Percentiles rank a stretch among this genome's conserved stretches.
phyloP scores from a whole-genome alignment of 2,329 filamentous ascomycete genomes.

The Fragosphaeria purpurea region DNA sequence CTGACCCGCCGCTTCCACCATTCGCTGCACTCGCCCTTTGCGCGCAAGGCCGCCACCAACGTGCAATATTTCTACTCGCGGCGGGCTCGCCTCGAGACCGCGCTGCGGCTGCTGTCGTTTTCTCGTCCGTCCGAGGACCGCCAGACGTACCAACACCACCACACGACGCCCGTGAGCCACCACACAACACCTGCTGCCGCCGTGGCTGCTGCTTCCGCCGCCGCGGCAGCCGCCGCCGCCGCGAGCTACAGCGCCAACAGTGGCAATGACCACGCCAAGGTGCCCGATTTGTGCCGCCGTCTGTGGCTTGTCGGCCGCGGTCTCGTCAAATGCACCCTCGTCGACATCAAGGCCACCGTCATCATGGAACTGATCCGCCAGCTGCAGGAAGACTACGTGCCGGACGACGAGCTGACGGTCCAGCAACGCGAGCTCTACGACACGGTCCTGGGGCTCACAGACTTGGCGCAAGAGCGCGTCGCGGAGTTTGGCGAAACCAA shows the following conservation, averaged over 20 bases:
- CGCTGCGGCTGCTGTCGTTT: slow-evolving; percentile 9
- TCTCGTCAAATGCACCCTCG: slow-evolving; percentile 13
- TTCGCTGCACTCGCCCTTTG: slow-evolving; percentile 15
- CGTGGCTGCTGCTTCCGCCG: neutral
- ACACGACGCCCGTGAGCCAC: too few relatives aligned
- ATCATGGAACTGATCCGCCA: slow-evolving; percentile 12
- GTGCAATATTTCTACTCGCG: slow-evolving; percentile 15
- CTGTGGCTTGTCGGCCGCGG: slow-evolving; percentile 12
- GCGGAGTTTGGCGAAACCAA: slow-evolving; percentile 13
- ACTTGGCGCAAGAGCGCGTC: slow-evolving; percentile 9
- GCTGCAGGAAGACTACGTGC: slow-evolving; percentile 12
- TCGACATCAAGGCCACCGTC: slow-evolving; percentile 10
- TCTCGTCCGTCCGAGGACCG: neutral
- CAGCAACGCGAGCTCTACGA: slow-evolving; percentile 14
- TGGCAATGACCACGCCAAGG: neutral
- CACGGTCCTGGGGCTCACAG: neutral
- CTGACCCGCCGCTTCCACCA: slow-evolving; percentile 15
- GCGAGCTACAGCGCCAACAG: neutral
- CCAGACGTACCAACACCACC: too few relatives aligned
- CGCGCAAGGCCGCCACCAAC: slow-evolving; percentile 8
- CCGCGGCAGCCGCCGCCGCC: neutral
- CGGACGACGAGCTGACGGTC: slow-evolving; percentile 9
- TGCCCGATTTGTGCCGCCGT: slow-evolving; percentile 6
- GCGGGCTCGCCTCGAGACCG: slow-evolving; percentile 13
- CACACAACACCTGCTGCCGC: neutral